Conservation (phyloP, 1,284 basidiomycete genomes). For the Trichosporon coremiiforme region DNA sequence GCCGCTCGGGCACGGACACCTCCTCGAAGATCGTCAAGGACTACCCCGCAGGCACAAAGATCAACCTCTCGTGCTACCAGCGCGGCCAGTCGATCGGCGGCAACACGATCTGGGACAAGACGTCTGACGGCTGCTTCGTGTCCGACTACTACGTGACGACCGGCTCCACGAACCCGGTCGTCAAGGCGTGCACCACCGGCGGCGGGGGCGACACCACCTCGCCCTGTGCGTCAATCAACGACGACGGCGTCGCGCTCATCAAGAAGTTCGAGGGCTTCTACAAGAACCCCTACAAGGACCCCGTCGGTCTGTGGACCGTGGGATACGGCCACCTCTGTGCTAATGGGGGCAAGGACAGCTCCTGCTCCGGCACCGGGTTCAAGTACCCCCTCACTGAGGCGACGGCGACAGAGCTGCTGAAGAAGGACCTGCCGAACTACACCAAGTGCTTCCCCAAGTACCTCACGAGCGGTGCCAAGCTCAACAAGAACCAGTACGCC, state of each 20-base stretch:
- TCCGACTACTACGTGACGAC: constrained; percentile 22
- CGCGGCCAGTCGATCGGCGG: neutral
- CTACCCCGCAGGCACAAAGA: neutral
- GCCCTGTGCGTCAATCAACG: constrained; percentile 13
- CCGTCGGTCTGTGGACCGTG: constrained; percentile 13
- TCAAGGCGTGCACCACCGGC: neutral
- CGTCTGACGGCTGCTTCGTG: constrained; percentile 22
- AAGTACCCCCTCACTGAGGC: constrained; percentile 14
- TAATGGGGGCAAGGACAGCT: neutral
- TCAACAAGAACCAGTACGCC: constrained; percentile 20
- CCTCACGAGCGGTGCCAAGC: constrained; percentile 1
- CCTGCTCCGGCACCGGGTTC: constrained; percentile 9
- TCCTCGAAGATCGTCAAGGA: neutral
- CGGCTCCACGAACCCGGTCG: constrained; percentile 3
- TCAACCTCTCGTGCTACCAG: constrained; percentile 19
- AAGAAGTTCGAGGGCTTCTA: constrained; percentile 20
- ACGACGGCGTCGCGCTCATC: constrained; percentile 18
- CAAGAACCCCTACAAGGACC: constrained; percentile 1
- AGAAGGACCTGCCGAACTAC: constrained; percentile 11
- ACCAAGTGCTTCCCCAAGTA: neutral
- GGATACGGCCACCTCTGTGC: constrained; percentile 23
- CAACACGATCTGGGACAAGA: constrained; percentile 19
- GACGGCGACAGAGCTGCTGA: constrained; percentile 15
- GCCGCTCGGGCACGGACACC: constrained; percentile 17
- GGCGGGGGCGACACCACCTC: neutral